Conservation (phyloP, 108 stramenopile species). For the Nitzschia sp. region DNA sequence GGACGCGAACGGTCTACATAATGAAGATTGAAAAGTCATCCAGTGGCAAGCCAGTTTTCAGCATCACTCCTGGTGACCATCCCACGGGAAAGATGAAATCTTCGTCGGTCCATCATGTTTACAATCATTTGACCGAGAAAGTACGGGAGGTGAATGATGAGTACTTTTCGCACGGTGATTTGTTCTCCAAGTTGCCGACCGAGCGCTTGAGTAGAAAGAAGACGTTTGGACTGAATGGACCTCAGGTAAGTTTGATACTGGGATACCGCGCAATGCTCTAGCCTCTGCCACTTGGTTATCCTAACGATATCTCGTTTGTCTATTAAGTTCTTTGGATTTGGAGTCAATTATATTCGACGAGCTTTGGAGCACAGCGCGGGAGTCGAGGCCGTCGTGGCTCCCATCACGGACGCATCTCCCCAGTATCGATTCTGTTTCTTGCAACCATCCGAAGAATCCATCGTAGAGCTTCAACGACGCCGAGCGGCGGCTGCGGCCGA, state of each 20-base stretch:
- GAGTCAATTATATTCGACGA: slow-evolving; percentile 50
- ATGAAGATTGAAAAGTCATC: slow-evolving; percentile 43
- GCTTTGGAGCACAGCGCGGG: slow-evolving; percentile 46
- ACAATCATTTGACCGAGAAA: slow-evolving; percentile 41
- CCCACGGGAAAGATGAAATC: slow-evolving; percentile 34
- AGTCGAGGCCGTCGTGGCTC: slow-evolving; percentile 57
- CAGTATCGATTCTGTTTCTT: slow-evolving; percentile 58
- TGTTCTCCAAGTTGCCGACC: slow-evolving; percentile 54
- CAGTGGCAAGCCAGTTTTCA: slow-evolving; percentile 41
- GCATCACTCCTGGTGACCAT: slow-evolving; percentile 56
- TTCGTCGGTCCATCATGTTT: slow-evolving; percentile 30
- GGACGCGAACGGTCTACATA: slow-evolving; percentile 60
- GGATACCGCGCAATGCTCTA: background rate
- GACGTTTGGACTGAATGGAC: slow-evolving; percentile 63
- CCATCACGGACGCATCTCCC: slow-evolving; percentile 38
- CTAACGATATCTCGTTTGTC: background rate
- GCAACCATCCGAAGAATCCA: slow-evolving; percentile 47
- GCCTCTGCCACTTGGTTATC: background rate
- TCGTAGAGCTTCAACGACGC: slow-evolving; percentile 60
- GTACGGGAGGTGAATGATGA: slow-evolving; percentile 41
- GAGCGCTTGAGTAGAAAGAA: slow-evolving; percentile 38
- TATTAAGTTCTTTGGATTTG: slow-evolving; percentile 74
- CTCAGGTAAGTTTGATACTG: slow-evolving; percentile 40
- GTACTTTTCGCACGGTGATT: slow-evolving; percentile 59
- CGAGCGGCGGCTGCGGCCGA: slow-evolving; percentile 66